Evolutionary conservation across 345 rosid species (phyloP), one percentile per base, ranked within the genome.

Genomic region (Heritiera fomes): DNA sequence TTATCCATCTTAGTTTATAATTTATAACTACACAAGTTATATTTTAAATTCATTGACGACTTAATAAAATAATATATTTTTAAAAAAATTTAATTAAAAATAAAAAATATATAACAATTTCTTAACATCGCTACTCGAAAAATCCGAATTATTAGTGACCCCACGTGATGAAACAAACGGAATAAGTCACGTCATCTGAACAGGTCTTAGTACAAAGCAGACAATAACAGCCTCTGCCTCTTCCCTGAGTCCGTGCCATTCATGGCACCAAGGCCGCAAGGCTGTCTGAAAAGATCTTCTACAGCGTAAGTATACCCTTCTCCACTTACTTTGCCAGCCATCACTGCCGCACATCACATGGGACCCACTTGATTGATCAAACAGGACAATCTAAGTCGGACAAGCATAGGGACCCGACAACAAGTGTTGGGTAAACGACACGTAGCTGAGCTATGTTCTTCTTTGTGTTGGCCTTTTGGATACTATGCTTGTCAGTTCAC

Each of bases 101-200:
- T 23, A 23, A 23, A 23, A 23, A 23, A 23, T 23, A 23, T 23
- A 23, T 23, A 23, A 23, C 28, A 23, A 23, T 23, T 23, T 23
- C 28, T 23, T 23, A 23, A 23, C 28, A 23, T 23, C 28, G 28
- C 28, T 23, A 23, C 28, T 23, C 28, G 28, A 23, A 23, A 23
- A 23, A 23, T 23, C 28, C 28, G 28, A 23, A 23, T 23, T 23
- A 0, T 23, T 23, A 23, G 28, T 23, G 28, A 23, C 28, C 28
- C 28, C 71, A 28, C 62, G 70, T 12, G 66, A 20, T 59, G n/a
- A 74, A 58, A 45, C 53, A 43, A 75, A 61, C 8, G 55, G 72
- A 52, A 50, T 53, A 23, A 38, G 53, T 18, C 65, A 67, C 74
- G 55, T 53, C 52, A 43, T 34, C 6, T 67, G 52, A 41, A 52